A percentile compares a stretch with the other conserved stretches of the same genome.
Evolutionary conservation across 768 basidiomycete species (phyloP).

Genomic region (Suillus paluster): DNA sequence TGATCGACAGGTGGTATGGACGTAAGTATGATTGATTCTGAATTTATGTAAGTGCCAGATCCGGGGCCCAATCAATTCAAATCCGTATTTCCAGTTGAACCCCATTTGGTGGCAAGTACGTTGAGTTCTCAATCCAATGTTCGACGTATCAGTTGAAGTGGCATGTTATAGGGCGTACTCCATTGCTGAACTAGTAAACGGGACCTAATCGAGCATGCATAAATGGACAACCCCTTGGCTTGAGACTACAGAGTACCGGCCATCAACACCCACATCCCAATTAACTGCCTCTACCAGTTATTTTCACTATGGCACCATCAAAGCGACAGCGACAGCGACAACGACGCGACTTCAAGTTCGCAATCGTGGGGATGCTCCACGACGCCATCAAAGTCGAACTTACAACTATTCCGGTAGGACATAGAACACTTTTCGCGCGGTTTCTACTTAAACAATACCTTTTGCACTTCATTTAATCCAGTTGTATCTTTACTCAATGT

Average conservation of each 20-base stretch:
- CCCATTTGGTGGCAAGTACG: no score
- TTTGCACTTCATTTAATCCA: not conserved
- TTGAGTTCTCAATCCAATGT: no score
- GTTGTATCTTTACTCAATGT: slow-evolving; percentile 14
- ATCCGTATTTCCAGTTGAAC: no score
- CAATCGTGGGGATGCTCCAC: not conserved
- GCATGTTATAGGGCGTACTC: not conserved
- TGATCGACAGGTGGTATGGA: no score
- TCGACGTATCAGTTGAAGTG: no score
- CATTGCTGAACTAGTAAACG: not conserved
- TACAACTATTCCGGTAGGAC: slow-evolving; percentile 10
- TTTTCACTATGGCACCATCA: not conserved
- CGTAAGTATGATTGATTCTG: no score
- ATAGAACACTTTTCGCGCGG: not conserved
- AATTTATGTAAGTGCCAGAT: no score
- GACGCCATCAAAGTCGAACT: slow-evolving; percentile 8
- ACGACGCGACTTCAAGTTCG: not conserved
- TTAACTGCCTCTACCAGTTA: no score
- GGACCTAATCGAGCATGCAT: not conserved
- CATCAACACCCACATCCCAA: not conserved
- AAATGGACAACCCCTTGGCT: not conserved
- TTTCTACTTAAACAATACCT: not conserved
- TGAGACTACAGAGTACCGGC: no score
- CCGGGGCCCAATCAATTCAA: no score
- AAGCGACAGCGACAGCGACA: no score